phyloP scores from a whole-genome alignment of 352 stramenopile genomes.

The Phytophthora citrophthora region DNA sequence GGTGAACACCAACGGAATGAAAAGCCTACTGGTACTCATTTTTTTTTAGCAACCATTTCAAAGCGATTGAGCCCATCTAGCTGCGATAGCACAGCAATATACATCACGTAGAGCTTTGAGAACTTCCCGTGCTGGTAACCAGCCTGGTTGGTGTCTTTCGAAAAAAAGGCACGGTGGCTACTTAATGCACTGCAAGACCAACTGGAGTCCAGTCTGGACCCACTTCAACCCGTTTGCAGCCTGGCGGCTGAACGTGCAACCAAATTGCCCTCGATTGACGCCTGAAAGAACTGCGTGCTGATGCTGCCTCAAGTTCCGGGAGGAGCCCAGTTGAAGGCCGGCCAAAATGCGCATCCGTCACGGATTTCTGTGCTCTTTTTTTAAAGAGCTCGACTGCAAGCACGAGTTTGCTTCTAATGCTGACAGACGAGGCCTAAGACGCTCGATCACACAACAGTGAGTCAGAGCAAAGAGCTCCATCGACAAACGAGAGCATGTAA shows the following conservation, averaged over 20 bases:
- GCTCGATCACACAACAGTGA: slow-evolving; percentile 4
- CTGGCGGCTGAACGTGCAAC: background rate
- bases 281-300: background rate
- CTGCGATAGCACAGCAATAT: no score
- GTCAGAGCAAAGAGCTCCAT: background rate
- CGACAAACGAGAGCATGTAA: background rate
- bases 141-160: no score
- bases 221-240: background rate
- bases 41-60: no score
- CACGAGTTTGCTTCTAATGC: background rate
- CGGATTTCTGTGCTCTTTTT: background rate
- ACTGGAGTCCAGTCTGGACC: background rate
- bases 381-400: background rate
- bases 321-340: background rate
- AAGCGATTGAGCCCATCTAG: no score
- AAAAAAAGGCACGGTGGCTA: no score
- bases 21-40: no score
- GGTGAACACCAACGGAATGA: slow-evolving; percentile 3
- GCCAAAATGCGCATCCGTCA: background rate
- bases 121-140: no score
- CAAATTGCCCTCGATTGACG: background rate
- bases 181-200: background rate
- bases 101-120: no score
- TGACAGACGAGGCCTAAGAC: background rate
- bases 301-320: background rate